Conservation (phyloP, 306 rosid genomes). For the Luffa acutangula region DNA sequence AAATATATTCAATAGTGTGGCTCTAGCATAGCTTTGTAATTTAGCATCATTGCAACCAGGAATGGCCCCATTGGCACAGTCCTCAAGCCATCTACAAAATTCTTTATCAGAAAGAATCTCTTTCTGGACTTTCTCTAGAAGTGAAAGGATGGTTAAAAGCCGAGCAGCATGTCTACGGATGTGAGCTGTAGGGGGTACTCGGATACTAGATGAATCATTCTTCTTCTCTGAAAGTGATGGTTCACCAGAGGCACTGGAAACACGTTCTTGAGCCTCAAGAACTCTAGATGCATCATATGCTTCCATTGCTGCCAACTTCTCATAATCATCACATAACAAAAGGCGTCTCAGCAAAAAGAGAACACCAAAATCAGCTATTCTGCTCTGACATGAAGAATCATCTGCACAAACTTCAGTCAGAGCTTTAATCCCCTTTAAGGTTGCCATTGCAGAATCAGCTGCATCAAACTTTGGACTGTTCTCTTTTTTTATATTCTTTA, state of each 20-base stretch:
- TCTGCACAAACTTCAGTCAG: slow-evolving; percentile 72
- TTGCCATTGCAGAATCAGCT: slow-evolving; percentile 88
- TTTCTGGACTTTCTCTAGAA: slow-evolving; percentile 65
- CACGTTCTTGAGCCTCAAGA: slow-evolving; percentile 50
- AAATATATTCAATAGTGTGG: slow-evolving; percentile 55
- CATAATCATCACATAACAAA: slow-evolving; percentile 80
- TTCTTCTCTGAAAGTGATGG: slow-evolving; percentile 22
- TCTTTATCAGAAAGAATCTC: slow-evolving; percentile 45
- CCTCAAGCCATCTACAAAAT: slow-evolving; percentile 85
- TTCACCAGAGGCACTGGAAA: slow-evolving; percentile 31
- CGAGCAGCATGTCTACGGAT: slow-evolving; percentile 92
- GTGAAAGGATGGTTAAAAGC: slow-evolving; percentile 78
- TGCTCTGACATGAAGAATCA: slow-evolving; percentile 44
- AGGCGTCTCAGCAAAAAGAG: slow-evolving; percentile 74
- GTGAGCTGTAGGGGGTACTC: slow-evolving; percentile 92
- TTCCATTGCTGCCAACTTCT: slow-evolving; percentile 78
- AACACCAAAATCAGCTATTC: slow-evolving; percentile 61
- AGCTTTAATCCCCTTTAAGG: slow-evolving; percentile 85
- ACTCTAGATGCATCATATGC: slow-evolving; percentile 80
- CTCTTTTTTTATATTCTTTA: slow-evolving; percentile 57
- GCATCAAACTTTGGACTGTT: slow-evolving; percentile 60
- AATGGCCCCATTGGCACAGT: slow-evolving; percentile 77
- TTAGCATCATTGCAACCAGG: slow-evolving; percentile 88
- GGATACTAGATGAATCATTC: slow-evolving; percentile 57
- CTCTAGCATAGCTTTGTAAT: slow-evolving; percentile 82